Percentiles rank a stretch among this genome's conserved stretches.
phyloP scores from a whole-genome alignment of 2,329 filamentous ascomycete genomes.

The Cryphonectria japonica region DNA sequence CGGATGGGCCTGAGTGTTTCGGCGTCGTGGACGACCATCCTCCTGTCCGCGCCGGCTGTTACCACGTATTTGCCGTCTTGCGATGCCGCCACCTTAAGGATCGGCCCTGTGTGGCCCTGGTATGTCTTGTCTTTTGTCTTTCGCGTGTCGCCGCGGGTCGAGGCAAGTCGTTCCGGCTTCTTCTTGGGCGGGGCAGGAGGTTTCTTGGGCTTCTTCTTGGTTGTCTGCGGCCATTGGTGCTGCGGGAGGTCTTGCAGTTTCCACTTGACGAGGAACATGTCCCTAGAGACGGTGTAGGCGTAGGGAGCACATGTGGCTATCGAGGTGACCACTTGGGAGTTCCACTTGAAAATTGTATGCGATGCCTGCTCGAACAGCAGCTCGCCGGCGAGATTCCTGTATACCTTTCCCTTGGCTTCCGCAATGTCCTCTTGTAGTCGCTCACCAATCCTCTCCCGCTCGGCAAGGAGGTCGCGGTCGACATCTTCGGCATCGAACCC shows the following conservation, averaged over 20 bases:
- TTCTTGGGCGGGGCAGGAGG: constrained; percentile 60
- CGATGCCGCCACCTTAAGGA: constrained; percentile 83
- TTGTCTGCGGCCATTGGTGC: constrained; percentile 63
- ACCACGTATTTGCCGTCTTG: constrained; percentile 89
- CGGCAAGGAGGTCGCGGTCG: constrained; percentile 88
- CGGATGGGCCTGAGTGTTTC: constrained; percentile 76
- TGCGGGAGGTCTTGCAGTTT: constrained; percentile 70
- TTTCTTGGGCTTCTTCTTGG: constrained; percentile 62
- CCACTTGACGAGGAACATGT: constrained; percentile 87
- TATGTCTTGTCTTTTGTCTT: constrained; percentile 67
- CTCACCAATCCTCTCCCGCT: constrained; percentile 88
- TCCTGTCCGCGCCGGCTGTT: constrained; percentile 83
- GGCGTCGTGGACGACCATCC: constrained; percentile 87
- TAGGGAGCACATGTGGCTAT: constrained; percentile 79
- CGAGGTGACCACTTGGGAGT: constrained; percentile 77
- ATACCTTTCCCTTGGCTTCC: constrained; percentile 87
- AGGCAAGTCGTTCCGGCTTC: constrained; percentile 66
- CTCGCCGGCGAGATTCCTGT: constrained; percentile 75
- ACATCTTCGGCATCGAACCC: constrained; percentile 95
- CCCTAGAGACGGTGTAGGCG: constrained; percentile 87
- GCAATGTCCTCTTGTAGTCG: constrained; percentile 89
- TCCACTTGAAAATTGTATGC: constrained; percentile 76
- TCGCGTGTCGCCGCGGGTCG: constrained; percentile 63
- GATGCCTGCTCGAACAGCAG: constrained; percentile 70
- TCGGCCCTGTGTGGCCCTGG: constrained; percentile 77